Evolutionary conservation across 805 yeast species (phyloP), one percentile per base, ranked within the genome.

Genomic region (Metschnikowia corniflorae): DNA sequence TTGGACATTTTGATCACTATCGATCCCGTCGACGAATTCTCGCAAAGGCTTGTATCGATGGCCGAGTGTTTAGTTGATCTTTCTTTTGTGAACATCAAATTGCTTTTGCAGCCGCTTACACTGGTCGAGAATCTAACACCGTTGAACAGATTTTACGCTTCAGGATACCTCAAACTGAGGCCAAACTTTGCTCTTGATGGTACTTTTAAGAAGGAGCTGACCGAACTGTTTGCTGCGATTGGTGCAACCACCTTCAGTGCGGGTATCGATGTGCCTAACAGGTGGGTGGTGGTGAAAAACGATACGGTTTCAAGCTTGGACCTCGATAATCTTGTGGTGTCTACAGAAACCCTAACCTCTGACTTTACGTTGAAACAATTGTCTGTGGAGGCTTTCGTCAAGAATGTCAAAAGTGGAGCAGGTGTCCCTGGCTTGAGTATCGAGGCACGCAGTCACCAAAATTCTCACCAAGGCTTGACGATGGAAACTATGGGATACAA

Each of bases 401-500:
- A 68, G 30, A 80, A 76, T 35, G 61, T 63, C 0, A 37, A 59
- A 2, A 44, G 46, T 12, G 64, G 58, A 0, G 58, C 58, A 0
- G 28, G 64, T 1, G 80, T 85, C 0, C 62, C 73, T 0, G 85
- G 83, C 1, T 49, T 81, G 12, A 64, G 70, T 3, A 50, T 86
- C 3, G 66, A 68, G 15, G 53, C 80, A 1, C 14, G 15, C 0
- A 39, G 46, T 5, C 39, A 39, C 2, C 32, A 29, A 4, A 23
- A 14, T 2, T 12, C 43, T n/a, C 63, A 71, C 1, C 86, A 80
- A 45, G 82, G 96, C 0, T 65, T 61, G 25, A 78, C 88, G 1
- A 84, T 91, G 93, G 73, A 80, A 1, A 81, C 84, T 26, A 66
- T 82, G 44, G 97, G 97, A 0, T 91, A 91, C 57, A 75, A 83